Evolutionary conservation across 306 rosid genomes (phyloP), one percentile per base, ranked within the genome.

Genomic region (Pyrus pyrifolia): DNA sequence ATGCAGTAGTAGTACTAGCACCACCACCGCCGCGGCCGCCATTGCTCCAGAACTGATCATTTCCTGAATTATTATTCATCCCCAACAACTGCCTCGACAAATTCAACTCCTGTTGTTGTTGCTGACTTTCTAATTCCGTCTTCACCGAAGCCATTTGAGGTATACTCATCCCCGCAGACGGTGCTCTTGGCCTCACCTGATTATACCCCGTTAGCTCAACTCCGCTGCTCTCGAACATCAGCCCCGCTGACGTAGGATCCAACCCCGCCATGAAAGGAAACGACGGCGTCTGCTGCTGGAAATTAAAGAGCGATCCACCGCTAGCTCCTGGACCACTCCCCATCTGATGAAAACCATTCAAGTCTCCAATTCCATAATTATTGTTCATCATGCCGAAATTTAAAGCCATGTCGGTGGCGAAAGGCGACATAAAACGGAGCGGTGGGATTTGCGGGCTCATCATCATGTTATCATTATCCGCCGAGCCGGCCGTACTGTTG

Each of bases 61-160:
- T 21, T 17, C 79, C 82, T 11, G 61, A 8, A 29, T 55, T 61
- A 70, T 53, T 83, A 70, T 53, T 83, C 4, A 87, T 73, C 51
- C 91, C 93, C 84, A 88, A 82, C 11, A 85, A 80, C 70, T 90
- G 96, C 80, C 89, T 90, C n/a, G 92, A 84, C 62, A 91, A 80
- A 60, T 85, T 86, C 71, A 80, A 74, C 77, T 83, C 82, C 30
- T 52, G 76, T 13, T 79, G 77, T 17, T 52, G 70, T 17, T 51
- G 72, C 18, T 64, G 75, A 59, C 45, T 64, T 31, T 64, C 68
- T 60, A 31, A 21, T 79, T 90, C 96, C 86, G 87, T 85, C 74
- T 92, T 92, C 74, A 87, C 91, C 17, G 91, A 79, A 78, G 82
- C 89, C 79, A 81, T 22, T 72, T 88, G 88, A 30, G 71, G 55